Base-by-base conservation (phyloP, 352 stramenopile genomes). In the Ophiocytium majus region DNA sequence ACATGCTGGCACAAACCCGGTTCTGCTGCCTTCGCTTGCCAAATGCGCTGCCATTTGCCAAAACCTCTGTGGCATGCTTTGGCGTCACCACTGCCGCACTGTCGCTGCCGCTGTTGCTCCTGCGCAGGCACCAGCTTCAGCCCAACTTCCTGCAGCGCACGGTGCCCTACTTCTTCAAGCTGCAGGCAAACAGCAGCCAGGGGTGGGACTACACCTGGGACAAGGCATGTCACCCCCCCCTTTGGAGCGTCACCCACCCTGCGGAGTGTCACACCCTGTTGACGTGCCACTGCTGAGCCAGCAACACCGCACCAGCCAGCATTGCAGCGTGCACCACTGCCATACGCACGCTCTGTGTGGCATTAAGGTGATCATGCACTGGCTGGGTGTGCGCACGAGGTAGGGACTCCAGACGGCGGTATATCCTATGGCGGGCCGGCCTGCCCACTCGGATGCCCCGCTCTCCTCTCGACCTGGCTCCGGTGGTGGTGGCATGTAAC, bases 61-160 rank as follows among this genome's bases (percentile, higher is more conserved):
- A 5, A 14, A 57, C n/a, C n/a, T 57, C 5, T 57, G 43, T 14
- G 43, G 5, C 43, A 57, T 5, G 5, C 5, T 14, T 14, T 14
- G 43, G 5, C 14, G 43, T 14, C 43, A 57, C 5, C 43, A 14
- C 43, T 57, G 5, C 43, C 5, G 5, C 5, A 14, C 5, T 57
- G 43, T 14, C 5, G 5, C 5, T 57, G 43, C 43, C 43, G 43
- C 43, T 14, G 5, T 14, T 14, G 5, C 5, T 57, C 43, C 43
- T 14, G n/a, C 43, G 43, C 0, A 50, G 84, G n/a, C 84, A 88
- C 82, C 84, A 88, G 81, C 84, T 88, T 63, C 84, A 88, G 81
- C 84, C 84, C 5, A 82, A 88, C 49, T 88, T 88, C 76, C 64
- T 88, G 80, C 84, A 88, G 66, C 79, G 84, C 28, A 88, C 84